Evolutionary conservation across 2,329 filamentous ascomycete species (phyloP), one percentile per base, ranked within the genome.

Genomic region (Ceratocystis huliohia): DNA sequence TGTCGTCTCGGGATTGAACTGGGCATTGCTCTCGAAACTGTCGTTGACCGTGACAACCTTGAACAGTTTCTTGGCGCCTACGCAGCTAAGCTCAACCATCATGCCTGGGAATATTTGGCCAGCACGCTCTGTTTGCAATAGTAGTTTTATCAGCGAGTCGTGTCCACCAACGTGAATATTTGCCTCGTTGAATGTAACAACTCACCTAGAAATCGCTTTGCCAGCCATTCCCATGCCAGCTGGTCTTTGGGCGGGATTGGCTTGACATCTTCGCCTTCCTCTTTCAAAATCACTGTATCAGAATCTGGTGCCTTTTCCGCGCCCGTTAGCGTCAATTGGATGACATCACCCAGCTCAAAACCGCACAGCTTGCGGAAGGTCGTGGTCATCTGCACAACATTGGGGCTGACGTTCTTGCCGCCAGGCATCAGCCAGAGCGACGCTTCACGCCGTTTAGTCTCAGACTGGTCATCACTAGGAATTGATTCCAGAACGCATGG

Each of bases 51-150:
- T 64, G 33, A 62, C 41, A 30, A 64, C 61, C 10, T 25, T 59
- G 61, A 68, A 66, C 10, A 67, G 70, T 66, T 73, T 75, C 69
- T 71, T 72, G 37, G 72, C 69, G 22, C 61, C 70, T 28, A 86
- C 72, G 22, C 85, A 81, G 33, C 59, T 66, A 6, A 68, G 30
- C 25, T 91, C 88, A 69, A 96, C 84, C 0, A 81, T 78, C 77
- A 91, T 84, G 3, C 88, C 88, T 2, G 85, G 81, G 44, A 87
- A 83, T 20, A 95, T 77, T 53, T 86, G 80, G 68, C 91, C 89
- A 41, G 88, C 83, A 66, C 83, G 79, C 46, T 78, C 84, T 86
- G 69, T 3, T 63, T 15, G 2, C 22, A 41, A 22, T 28, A 53
- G 48, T 65, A 37, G 46, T 15, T 17, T 5, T 30, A 41, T 65